Evolutionary conservation across 2,329 filamentous ascomycete genomes (phyloP), one percentile per base, ranked within the genome.

Genomic region (Ascochyta rabiei): DNA sequence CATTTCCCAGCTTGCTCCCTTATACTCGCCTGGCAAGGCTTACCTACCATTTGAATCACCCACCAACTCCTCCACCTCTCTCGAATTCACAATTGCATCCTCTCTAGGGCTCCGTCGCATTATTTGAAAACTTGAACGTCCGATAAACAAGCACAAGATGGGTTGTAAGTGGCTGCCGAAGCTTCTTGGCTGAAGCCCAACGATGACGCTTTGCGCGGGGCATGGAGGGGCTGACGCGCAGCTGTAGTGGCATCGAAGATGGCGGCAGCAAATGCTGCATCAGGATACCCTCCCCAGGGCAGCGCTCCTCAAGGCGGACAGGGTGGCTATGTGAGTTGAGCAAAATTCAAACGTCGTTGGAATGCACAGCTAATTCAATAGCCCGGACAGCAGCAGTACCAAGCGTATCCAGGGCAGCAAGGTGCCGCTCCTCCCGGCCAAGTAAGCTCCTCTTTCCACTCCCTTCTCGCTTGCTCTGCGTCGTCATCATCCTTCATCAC

Each of bases 371-470:
- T 71, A 66, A 71, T 53, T 54, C 46, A 38, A 50, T 48, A 79
- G 77, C 77, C 76, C 61, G 74, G 76, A 46, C 79, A 82, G 63
- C 75, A 72, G 57, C 77, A 79, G 67, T 85, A 86, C 74, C 82
- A 85, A 76, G 79, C 83, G 61, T 86, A 82, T 70, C 79, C 78
- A 64, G 79, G 79, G 59, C 84, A 81, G 69, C 79, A 77, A 60
- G 79, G 78, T 64, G 71, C 73, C 65, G 66, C 68, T 58, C 65
- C 69, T 66, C 66, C 65, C 65, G 68, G 73, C 74, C 73, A 75
- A 72, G 61, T 67, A 62, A 61, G 58, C 57, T 59, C 57, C 66
- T 62, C 59, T 49, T 60, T 62, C 43, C 34, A 53, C 57, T 56
- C 46, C 46, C 47, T 57, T 57, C 51, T 67, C 60, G 64, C 64